phyloP scores from a whole-genome alignment of 2,329 filamentous ascomycete genomes.

The Colletotrichum paranaense region DNA sequence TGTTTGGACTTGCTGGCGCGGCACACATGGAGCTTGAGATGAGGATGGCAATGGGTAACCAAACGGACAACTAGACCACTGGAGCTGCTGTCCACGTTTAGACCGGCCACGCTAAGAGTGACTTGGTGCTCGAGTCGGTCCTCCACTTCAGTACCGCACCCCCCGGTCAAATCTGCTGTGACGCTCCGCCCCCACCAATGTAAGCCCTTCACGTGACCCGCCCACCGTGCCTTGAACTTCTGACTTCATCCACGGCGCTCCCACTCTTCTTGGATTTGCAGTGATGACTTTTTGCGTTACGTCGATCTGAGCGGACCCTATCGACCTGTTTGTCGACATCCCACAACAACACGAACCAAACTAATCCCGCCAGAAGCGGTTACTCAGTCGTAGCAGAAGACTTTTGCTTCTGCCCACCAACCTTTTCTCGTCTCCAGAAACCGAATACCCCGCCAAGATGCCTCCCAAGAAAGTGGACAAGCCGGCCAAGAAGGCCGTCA shows the following conservation, averaged over 20 bases:
- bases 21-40: slow-evolving; percentile 15
- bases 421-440: slow-evolving; percentile 24
- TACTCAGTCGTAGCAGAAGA: slow-evolving; percentile 5
- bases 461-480: slow-evolving; percentile 73
- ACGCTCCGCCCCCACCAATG: slow-evolving; percentile 34
- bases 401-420: background rate
- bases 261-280: slow-evolving; percentile 19
- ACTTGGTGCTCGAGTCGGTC: slow-evolving; percentile 16
- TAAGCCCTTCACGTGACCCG: slow-evolving; percentile 35
- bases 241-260: slow-evolving; percentile 33
- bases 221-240: slow-evolving; percentile 31
- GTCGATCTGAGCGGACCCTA: slow-evolving; percentile 27
- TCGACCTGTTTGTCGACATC: slow-evolving; percentile 1
- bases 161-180: slow-evolving; percentile 9
- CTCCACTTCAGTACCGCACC: slow-evolving; percentile 11
- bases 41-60: slow-evolving; percentile 2
- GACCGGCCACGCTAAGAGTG: slow-evolving; percentile 15
- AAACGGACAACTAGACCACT: slow-evolving; percentile 34
- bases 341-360: background rate
- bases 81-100: slow-evolving; percentile 33
- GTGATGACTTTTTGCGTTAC: slow-evolving; percentile 28
- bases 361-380: background rate
- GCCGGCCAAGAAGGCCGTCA: slow-evolving; percentile 67
- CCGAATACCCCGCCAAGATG: slow-evolving; percentile 65
- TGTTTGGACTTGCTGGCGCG: background rate